Base-by-base conservation (phyloP, 208 protist species). In the Trypanosoma lewisi region DNA sequence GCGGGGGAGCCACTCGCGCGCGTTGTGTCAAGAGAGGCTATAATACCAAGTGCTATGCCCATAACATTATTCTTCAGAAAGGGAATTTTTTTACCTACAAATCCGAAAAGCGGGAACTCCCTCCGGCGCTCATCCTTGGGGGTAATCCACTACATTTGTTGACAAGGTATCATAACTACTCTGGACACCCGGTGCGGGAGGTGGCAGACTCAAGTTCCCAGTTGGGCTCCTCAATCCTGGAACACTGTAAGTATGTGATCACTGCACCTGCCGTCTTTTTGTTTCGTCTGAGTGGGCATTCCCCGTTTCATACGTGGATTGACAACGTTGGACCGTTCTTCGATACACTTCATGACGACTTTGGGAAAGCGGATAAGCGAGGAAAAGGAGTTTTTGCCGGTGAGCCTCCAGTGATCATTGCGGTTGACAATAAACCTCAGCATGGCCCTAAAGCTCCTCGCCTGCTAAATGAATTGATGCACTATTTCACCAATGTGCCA, bases 261-360 rank as follows among this genome's bases (percentile, higher is more conserved):
- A 39, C 17, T 31, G 39, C 33, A 36, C 70, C 70, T 2, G 55
- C 27, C 5, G 52, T 76, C 12, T 66, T 76, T 25, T 25, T 76
- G 9, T 73, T 67, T 21, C 61, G 70, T 16, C 59, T 73, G 64
- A 68, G 57, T 56, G 70, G 70, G 0, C 70, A 76, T 33, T 64
- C 49, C 7, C 73, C 70, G 17, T 76, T 61, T 66, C 70, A 76
- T 65, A 17, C 67, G 55, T 76, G 70, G 70, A 12, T 37, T 30
- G 73, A 76, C 54, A 76, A 76, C 41, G n/a, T 76, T 23, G 70
- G 66, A 1, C 54, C 66, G 16, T 66, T 72, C n/a, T 72, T 50
- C 33, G 27, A 37, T 8, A 72, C 66, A 49, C 11, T 72, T 12
- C 45, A 41, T 53, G 58, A 65, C 27, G 42, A 60, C 58, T 61